Evolutionary conservation across 2,329 filamentous ascomycete genomes (phyloP), one percentile per base, ranked within the genome.

Genomic region (Fusarium duplospermum): DNA sequence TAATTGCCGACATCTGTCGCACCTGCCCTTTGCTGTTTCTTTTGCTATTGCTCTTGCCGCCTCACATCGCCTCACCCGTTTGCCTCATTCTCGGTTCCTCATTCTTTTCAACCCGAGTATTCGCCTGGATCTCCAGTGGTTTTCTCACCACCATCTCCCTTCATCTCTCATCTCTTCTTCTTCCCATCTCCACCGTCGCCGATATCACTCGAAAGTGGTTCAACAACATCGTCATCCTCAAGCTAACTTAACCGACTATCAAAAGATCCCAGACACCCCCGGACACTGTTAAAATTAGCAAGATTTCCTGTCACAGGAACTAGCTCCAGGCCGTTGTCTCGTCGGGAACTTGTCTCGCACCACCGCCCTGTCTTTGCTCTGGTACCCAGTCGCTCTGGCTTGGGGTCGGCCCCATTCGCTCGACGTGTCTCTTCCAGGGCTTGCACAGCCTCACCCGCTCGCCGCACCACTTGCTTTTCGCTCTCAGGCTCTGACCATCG

Each of bases 401-500:
- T 52, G 66, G 57, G 36, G 59, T 69, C 52, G 40, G 62, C 71
- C 70, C 66, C 66, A 60, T 72, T 72, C 63, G 69, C 68, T 76
- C 71, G 56, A 77, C 74, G 72, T 77, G 70, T 78, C 73, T 71
- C 64, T 70, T 59, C 36, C 24, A 45, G 42, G 66, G 60, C 24
- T 61, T 78, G 71, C 76, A 77, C 72, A 77, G 76, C 74, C 76
- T 77, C 71, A 57, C 47, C 50, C 50, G 61, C 71, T 62, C 67
- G 69, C 69, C 61, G 62, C 66, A 68, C 70, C 63, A 64, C 31
- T 64, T 60, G 64, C 38, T 69, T 67, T 65, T 66, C 59, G 56
- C 62, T 68, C 63, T 40, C 57, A 38, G 47, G 60, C 66, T 59
- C 61, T 31, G 56, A 58, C 67, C 66, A 64, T 59, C 52, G 57